A percentile compares a stretch with the other conserved stretches of the same genome.
Conservation (phyloP, 768 basidiomycete genomes). For the Asterophora parasitica region DNA sequence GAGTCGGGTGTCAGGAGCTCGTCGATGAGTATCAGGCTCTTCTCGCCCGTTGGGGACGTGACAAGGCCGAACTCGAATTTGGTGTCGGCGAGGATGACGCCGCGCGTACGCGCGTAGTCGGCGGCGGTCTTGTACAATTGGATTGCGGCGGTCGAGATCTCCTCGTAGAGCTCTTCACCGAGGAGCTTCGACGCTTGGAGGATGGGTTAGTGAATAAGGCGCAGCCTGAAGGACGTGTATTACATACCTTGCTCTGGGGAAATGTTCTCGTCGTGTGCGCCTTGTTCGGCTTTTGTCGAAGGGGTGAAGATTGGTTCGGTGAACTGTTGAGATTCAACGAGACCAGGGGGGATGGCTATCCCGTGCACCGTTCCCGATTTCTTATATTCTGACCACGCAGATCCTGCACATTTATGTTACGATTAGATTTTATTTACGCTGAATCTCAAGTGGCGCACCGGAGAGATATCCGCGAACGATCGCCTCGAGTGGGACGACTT, state of each 20-base stretch:
- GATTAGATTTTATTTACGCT: neutral
- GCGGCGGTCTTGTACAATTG: constrained; percentile 72
- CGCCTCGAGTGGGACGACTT: constrained; percentile 87
- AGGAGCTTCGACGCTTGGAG: constrained; percentile 59
- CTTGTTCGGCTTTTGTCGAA: constrained; percentile 93
- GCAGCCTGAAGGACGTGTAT: neutral
- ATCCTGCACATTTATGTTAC: constrained; percentile 49
- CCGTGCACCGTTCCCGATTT: constrained; percentile 84
- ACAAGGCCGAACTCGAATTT: constrained; percentile 98
- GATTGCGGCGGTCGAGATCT: constrained; percentile 57
- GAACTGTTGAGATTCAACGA: constrained; percentile 84
- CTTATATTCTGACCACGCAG: constrained; percentile 94
- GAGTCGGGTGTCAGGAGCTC: constrained; percentile 98
- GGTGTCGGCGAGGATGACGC: constrained; percentile 94
- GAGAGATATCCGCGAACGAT: constrained; percentile 96
- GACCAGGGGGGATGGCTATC: constrained; percentile 65
- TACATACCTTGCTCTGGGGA: constrained; percentile 67
- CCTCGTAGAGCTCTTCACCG: constrained; percentile 57
- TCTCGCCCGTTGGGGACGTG: constrained; percentile 20
- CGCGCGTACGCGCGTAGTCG: constrained; percentile 63
- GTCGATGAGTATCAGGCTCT: constrained; percentile 81
- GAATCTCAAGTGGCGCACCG: constrained; percentile 40
- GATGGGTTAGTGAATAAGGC: constrained; percentile 2
- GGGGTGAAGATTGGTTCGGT: constrained; percentile 89
- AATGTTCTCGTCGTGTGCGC: constrained; percentile 94